Base-by-base conservation (phyloP, 768 basidiomycete genomes). In the Boletus rubropictus region DNA sequence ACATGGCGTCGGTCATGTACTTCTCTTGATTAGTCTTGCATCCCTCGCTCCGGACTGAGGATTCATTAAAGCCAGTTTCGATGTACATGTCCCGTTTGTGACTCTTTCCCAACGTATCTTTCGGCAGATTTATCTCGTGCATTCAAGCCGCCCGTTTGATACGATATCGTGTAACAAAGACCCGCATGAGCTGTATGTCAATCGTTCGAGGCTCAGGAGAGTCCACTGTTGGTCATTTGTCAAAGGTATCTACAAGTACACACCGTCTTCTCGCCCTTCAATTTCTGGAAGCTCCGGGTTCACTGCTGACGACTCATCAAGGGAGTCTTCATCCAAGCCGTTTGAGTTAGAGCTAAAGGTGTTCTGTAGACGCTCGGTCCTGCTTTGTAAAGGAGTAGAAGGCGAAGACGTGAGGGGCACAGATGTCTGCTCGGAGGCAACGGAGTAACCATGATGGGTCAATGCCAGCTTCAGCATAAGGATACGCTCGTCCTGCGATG, bases 401-500 rank as follows among this genome's bases (percentile, higher is more conserved):
- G 27, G 17, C 8, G 28, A 29, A 32, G 50, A 17, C 15, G 15
- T 2, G 38, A 38, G 11, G n/a, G 43, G 42, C 15, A 43, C 44
- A 24, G 48, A 39, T 40, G 44, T 22, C 21, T 51, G 52, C 20
- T 42, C 44, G 7, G 65, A 47, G 39, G 72, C 69, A 58, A 79
- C 42, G 7, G 54, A 51, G 10, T 81, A 64, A 2, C 84, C 84
- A 55, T 84, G 86, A 57, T 82, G 75, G 17, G 68, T 65, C 45
- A 89, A 66, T 7, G 82, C 86, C 56, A 82, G 68, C 62, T 75
- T 79, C 42, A 89, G 72, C 42, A 89, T 86, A 22, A 68, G 67
- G 48, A 89, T 78, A 18, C 88, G 74, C 58, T 91, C 89, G 57
- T 84, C 77, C 65, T 90, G 89, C 7, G 88, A 86, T 7, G 76